Base-by-base conservation (phyloP, 1,284 basidiomycete species). In the Naganishia cerealis region DNA sequence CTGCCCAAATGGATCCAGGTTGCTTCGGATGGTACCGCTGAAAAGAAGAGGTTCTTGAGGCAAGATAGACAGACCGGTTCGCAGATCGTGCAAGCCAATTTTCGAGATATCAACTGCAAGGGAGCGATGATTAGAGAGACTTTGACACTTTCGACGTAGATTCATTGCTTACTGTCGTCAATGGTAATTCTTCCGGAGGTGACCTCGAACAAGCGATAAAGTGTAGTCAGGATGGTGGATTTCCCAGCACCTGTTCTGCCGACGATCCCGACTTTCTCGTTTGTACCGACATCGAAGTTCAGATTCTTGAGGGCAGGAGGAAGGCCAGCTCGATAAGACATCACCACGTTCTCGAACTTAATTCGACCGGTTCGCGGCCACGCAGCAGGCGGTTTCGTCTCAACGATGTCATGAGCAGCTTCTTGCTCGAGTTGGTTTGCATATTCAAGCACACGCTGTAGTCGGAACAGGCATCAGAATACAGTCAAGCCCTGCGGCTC, bases 151-250 rank as follows among this genome's bases (percentile, higher is more conserved):
- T 0, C 78, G 71, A 40, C 24, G n/a, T 72, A 71, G 21, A 4
- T 16, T 26, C 9, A 48, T 24, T 2, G 56, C 54, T 58, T 33
- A 65, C 65, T 46, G 29, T 78, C 88, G 74, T 92, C 90, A 63
- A 93, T 88, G 46, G 82, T 78, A 69, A 93, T 87, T 18, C 73
- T 76, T 0, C 90, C 90, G 0, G 80, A 78, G 48, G 82, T 78
- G 16, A 88, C 77, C 36, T 68, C 67, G 42, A 88, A 86, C 65
- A 87, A 86, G 33, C 89, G 86, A 78, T 92, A 87, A 9, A 92
- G 81, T 0, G 80, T 80, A 53, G 79, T 88, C 52, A 91, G 80
- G 16, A 92, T 79, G 5, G 87, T 72, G 33, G 73, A 75, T 75
- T 78, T 76, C 77, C 85, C 87, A 58, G 88, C 87, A 15, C 88